These are phyloP conservation scores for Xylaria bambusicola DNA, from an alignment of 495 filamentous ascomycete genomes.

Conservation along the genomic window DNA sequence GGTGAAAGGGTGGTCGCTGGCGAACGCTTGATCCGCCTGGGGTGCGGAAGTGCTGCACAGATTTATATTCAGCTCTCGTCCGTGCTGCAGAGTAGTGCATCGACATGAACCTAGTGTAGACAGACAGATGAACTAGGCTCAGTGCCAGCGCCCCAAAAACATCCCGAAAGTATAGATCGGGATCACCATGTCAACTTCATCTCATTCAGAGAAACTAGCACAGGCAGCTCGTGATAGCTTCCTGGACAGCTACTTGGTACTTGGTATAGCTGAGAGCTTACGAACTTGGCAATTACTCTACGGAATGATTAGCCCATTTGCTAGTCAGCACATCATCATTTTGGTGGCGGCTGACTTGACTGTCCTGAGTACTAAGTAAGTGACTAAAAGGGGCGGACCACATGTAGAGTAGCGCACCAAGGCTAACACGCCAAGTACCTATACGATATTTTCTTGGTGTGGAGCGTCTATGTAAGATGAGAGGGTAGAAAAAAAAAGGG, in stretches of 20 bases:
- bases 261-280: constrained; percentile 8
- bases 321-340: constrained; percentile 13
- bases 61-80: too few relatives aligned
- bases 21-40: too few relatives aligned
- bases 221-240: background rate
- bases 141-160: too few relatives aligned
- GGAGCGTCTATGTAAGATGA: too few relatives aligned
- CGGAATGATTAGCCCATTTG: background rate
- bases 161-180: too few relatives aligned
- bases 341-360: constrained; percentile 8
- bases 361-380: background rate
- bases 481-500: background rate
- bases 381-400: background rate
- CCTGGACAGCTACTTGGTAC: background rate
- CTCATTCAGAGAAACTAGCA: background rate
- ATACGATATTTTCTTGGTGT: background rate
- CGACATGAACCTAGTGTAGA: too few relatives aligned
- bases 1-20: too few relatives aligned
- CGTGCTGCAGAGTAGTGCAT: too few relatives aligned
- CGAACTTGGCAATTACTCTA: constrained; percentile 12
- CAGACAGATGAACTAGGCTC: too few relatives aligned
- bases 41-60: too few relatives aligned
- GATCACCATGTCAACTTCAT: too few relatives aligned
- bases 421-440: background rate
- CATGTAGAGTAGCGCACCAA: background rate